Conservation (phyloP, 352 stramenopile species). For the Globisporangium echinulatum region DNA sequence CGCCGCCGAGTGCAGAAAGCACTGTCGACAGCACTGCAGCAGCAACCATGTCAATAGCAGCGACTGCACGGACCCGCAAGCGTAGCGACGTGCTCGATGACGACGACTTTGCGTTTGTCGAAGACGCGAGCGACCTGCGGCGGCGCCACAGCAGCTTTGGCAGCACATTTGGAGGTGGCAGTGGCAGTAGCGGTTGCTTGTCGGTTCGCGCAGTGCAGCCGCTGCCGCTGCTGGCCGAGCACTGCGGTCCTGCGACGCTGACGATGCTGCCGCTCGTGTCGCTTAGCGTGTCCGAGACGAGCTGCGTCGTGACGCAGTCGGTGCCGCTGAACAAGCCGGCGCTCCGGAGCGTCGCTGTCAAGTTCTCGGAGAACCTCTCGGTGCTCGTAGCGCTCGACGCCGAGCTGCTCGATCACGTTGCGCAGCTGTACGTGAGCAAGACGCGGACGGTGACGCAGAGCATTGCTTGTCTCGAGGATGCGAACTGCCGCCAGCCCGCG, state of each 20-base stretch:
- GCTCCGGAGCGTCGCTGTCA: constrained; percentile 58
- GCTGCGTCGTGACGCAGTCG: constrained; percentile 53
- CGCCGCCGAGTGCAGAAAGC: background rate
- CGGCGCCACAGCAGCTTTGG: constrained; percentile 62
- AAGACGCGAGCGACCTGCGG: constrained; percentile 55
- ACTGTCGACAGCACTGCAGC: background rate
- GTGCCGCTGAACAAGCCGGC: constrained; percentile 55
- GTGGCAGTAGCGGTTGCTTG: constrained; percentile 6
- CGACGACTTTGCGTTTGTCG: constrained; percentile 76
- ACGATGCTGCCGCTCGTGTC: constrained; percentile 56
- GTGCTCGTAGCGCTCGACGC: constrained; percentile 69
- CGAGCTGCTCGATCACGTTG: constrained; percentile 69
- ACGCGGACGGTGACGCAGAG: constrained; percentile 61
- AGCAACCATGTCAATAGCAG: background rate
- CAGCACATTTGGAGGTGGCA: constrained; percentile 28
- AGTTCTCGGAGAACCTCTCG: constrained; percentile 82
- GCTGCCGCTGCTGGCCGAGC: constrained; percentile 37
- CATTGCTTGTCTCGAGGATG: constrained; percentile 59
- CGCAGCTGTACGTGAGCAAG: constrained; percentile 74
- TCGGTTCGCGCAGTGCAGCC: constrained; percentile 26
- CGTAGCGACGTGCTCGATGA: constrained; percentile 30
- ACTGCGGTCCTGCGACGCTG: constrained; percentile 34
- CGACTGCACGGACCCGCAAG: constrained; percentile 2
- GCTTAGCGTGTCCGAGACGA: constrained; percentile 27
- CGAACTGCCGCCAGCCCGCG: constrained; percentile 57